Conservation (phyloP, 1,139 yeast species). For the Pichia sp. region DNA sequence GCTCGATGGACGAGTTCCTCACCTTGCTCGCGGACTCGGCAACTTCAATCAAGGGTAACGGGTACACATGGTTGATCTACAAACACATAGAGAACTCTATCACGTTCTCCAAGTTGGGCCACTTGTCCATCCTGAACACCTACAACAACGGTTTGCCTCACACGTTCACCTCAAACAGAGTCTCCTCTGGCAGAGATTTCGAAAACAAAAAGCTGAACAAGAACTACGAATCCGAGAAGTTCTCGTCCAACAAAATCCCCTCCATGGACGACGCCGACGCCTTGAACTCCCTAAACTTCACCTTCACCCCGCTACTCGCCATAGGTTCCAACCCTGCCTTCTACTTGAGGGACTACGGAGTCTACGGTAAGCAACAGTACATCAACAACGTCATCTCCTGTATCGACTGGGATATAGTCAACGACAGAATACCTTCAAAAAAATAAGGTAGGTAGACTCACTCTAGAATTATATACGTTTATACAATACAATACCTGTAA, state of each 20-base stretch:
- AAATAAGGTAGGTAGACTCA: not conserved
- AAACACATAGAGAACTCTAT: conserved; percentile 21
- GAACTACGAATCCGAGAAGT: conserved; percentile 2
- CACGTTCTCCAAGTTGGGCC: conserved; percentile 28
- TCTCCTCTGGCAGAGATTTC: conserved; percentile 30
- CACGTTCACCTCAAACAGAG: conserved; percentile 48
- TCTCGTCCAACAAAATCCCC: conserved; percentile 21
- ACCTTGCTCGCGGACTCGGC: conserved; percentile 60
- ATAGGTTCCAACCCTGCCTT: conserved; percentile 69
- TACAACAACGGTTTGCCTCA: conserved; percentile 70
- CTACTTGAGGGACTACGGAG: conserved; percentile 69
- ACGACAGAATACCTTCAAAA: conserved; percentile 40
- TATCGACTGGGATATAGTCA: conserved; percentile 66
- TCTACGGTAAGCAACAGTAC: conserved; percentile 63
- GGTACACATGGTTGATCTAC: conserved; percentile 53
- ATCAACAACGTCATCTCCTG: conserved; percentile 68
- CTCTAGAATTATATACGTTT: not conserved
- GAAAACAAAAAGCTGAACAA: conserved; percentile 19
- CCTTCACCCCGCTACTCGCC: conserved; percentile 59
- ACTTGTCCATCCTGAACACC: conserved; percentile 65
- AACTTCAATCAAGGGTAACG: conserved; percentile 65
- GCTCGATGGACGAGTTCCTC: conserved; percentile 63
- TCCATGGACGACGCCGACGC: conserved; percentile 34
- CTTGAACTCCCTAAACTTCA: conserved; percentile 25
- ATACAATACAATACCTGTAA: conserved; percentile 1